phyloP scores from a whole-genome alignment of 768 basidiomycete species.

The Lactifluus piperatus region DNA sequence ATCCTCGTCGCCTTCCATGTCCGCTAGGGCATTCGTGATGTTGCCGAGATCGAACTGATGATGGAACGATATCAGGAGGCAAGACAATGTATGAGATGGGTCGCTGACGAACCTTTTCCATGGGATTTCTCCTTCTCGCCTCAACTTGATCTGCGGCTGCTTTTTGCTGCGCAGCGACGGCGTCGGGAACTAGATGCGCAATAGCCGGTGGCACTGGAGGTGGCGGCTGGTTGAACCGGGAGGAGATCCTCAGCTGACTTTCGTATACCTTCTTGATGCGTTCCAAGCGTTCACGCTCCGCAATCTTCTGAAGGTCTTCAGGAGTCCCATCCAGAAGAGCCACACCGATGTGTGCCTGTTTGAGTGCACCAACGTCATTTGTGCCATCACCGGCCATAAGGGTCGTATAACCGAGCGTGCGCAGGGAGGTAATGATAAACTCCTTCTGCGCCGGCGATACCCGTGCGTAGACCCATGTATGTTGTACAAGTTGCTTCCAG shows the following conservation, averaged over 20 bases:
- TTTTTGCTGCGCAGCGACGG: slow-evolving; percentile 81
- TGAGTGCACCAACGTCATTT: slow-evolving; percentile 96
- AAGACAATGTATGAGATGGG: background rate
- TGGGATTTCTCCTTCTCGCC: slow-evolving; percentile 74
- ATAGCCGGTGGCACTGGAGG: slow-evolving; percentile 88
- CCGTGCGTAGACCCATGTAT: slow-evolving; percentile 98
- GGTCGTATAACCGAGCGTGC: slow-evolving; percentile 82
- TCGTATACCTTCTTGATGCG: slow-evolving; percentile 96
- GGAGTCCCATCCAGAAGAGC: slow-evolving; percentile 85
- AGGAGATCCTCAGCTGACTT: slow-evolving; percentile 84
- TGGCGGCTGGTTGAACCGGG: slow-evolving; percentile 86
- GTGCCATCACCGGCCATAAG: slow-evolving; percentile 99
- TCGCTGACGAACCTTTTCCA: slow-evolving; percentile 65
- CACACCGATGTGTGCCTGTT: slow-evolving; percentile 96
- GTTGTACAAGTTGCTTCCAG: slow-evolving; percentile 82
- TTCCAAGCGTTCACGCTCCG: slow-evolving; percentile 84
- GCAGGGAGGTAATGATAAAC: slow-evolving; percentile 84
- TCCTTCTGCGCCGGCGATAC: slow-evolving; percentile 97
- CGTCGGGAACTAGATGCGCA: slow-evolving; percentile 81
- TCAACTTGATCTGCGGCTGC: slow-evolving; percentile 55
- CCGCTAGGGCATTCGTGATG: slow-evolving; percentile 79
- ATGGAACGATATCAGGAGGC: background rate
- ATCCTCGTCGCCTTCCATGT: slow-evolving; percentile 92
- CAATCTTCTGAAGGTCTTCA: slow-evolving; percentile 89
- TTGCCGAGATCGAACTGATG: slow-evolving; percentile 63